These are phyloP conservation scores for Aspergillus sp. DNA, from an alignment of 2,329 filamentous ascomycete species.

Conservation along the genomic window DNA sequence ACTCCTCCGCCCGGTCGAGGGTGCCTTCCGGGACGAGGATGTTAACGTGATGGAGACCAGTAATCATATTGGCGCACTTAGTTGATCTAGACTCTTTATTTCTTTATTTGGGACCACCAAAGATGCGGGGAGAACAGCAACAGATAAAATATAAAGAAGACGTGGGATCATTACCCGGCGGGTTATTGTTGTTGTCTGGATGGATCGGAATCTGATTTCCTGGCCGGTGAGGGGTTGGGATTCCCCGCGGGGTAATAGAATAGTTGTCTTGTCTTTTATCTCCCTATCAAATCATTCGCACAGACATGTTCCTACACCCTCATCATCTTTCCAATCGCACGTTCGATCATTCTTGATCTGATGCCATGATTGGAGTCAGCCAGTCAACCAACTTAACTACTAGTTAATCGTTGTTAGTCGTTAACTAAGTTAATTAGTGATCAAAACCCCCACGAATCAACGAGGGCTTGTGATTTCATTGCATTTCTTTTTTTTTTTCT, in stretches of 20 bases:
- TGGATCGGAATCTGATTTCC: conserved; percentile 5
- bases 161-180: conserved; percentile 1
- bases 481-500: no score
- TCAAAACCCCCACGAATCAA: no score
- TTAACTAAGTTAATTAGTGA: no score
- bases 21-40: conserved; percentile 58
- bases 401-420: no score
- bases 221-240: not conserved
- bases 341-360: no score
- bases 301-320: no score
- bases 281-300: no score
- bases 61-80: conserved; percentile 45
- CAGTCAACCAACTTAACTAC: no score
- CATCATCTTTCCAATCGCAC: no score
- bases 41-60: conserved; percentile 60
- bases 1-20: conserved; percentile 53
- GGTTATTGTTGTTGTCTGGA: not conserved
- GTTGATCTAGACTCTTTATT: not conserved
- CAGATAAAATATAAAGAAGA: not conserved
- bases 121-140: not conserved
- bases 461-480: no score
- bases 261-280: no score
- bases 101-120: not conserved
- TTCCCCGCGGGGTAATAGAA: not conserved
- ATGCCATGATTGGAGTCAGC: no score